Evolutionary conservation across 1,139 yeast species (phyloP).

Genomic region (Taphrina confusa): DNA sequence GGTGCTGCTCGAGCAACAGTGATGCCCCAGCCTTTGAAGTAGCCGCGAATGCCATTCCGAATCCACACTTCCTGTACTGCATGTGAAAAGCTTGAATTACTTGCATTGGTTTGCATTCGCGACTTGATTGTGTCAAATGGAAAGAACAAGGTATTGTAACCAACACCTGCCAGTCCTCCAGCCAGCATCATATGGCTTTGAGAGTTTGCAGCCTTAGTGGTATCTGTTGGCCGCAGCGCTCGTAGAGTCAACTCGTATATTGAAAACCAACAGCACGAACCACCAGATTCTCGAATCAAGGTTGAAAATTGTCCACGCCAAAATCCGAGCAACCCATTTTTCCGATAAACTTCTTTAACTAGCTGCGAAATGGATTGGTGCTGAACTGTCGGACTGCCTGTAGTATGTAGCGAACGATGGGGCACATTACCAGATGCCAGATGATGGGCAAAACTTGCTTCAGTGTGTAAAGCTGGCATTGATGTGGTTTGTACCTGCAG

Average conservation of each 20-base stretch:
- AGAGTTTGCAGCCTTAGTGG: conserved; percentile 45
- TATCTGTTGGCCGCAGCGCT: conserved; percentile 46
- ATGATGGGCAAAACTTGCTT: conserved; percentile 3
- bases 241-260: conserved; percentile 65
- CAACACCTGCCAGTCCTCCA: conserved; percentile 85
- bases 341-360: conserved; percentile 51
- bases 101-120: conserved; percentile 70
- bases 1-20: conserved; percentile 83
- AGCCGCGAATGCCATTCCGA: conserved; percentile 62
- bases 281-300: conserved; percentile 76
- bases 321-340: conserved; percentile 62
- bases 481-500: conserved; percentile 64
- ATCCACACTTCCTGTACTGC: conserved; percentile 51
- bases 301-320: conserved; percentile 94
- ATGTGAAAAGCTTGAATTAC: conserved; percentile 43
- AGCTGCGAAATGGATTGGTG: conserved; percentile 47
- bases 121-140: conserved; percentile 92
- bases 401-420: background rate
- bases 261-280: conserved; percentile 94
- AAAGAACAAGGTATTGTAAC: conserved; percentile 74
- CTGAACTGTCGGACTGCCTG: conserved; percentile 39
- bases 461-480: background rate
- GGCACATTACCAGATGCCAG: background rate
- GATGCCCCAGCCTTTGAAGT: conserved; percentile 83
- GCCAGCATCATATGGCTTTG: conserved; percentile 63